phyloP scores from a whole-genome alignment of 2,329 filamentous ascomycete species.

The Boeremia exigua region DNA sequence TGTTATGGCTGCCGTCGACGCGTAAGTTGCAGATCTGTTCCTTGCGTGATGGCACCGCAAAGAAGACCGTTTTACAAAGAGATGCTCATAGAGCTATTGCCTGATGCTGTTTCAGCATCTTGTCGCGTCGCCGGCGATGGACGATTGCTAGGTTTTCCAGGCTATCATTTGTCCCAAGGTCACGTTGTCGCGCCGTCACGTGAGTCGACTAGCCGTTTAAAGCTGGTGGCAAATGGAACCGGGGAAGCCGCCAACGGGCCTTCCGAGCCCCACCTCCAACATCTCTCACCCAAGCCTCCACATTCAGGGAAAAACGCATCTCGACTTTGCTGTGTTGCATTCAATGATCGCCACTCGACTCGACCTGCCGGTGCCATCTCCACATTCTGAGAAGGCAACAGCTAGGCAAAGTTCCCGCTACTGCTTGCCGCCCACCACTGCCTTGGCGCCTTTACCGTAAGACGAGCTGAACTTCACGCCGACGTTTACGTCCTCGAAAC shows the following conservation, averaged over 20 bases:
- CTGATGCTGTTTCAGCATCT: not conserved
- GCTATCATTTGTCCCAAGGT: not conserved
- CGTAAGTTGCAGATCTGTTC: too few species aligned
- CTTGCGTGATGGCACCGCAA: too few species aligned
- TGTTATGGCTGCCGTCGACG: too few species aligned
- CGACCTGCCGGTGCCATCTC: not conserved
- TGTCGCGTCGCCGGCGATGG: not conserved
- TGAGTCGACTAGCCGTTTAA: not conserved
- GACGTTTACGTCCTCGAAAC: conserved; percentile 14
- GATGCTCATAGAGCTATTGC: not conserved
- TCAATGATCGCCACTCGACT: not conserved
- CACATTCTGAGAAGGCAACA: conserved; percentile 24
- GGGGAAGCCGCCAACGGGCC: conserved; percentile 1
- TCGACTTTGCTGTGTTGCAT: not conserved
- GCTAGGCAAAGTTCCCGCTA: conserved; percentile 35
- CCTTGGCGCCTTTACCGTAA: conserved; percentile 35
- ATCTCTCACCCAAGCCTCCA: not conserved
- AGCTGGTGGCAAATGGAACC: conserved; percentile 4
- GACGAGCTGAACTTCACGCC: conserved; percentile 32
- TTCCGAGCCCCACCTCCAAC: conserved; percentile 7
- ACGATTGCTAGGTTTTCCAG: not conserved
- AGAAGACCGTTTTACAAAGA: not conserved
- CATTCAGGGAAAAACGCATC: not conserved
- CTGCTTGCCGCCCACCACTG: conserved; percentile 17
- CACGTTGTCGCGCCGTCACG: not conserved